These are phyloP conservation scores for Xylaria sp. DNA, from an alignment of 2,329 filamentous ascomycete genomes.

Conservation along the genomic window DNA sequence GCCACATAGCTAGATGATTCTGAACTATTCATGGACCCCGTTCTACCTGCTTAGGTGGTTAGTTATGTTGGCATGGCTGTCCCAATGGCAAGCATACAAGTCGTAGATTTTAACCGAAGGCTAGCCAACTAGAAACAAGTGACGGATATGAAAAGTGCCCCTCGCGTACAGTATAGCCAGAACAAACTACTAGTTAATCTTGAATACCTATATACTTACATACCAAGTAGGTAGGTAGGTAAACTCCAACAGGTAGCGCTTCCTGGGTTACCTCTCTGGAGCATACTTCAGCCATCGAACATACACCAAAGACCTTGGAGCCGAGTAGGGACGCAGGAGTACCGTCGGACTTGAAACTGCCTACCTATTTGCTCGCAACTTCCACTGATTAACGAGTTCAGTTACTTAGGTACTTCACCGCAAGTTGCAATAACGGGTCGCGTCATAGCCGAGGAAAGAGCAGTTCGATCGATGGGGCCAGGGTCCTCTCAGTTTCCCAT, in stretches of 20 bases:
- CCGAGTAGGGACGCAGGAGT: background rate
- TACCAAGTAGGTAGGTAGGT: constrained; percentile 2
- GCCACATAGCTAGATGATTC: constrained; percentile 1
- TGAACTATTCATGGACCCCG: too few species aligned
- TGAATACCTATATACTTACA: background rate
- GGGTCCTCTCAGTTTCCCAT: background rate
- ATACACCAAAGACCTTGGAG: background rate
- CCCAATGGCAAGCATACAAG: background rate
- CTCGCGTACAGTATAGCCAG: too few species aligned
- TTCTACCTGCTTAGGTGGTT: too few species aligned
- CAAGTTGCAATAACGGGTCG: background rate
- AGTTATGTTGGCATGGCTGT: background rate
- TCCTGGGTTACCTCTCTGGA: background rate
- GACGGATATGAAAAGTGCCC: too few species aligned
- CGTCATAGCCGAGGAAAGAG: constrained; percentile 11
- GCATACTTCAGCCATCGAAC: background rate
- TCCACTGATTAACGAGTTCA: background rate
- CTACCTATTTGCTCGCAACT: background rate
- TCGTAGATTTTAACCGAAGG: background rate
- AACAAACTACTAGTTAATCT: too few species aligned
- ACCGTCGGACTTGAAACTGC: background rate
- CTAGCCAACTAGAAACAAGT: too few species aligned
- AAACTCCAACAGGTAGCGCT: background rate
- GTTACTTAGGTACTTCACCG: background rate
- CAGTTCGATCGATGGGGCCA: background rate